Percentiles rank a stretch among this genome's conserved stretches.
phyloP scores from a whole-genome alignment of 2,329 filamentous ascomycete species.

The Aulographum hederae region DNA sequence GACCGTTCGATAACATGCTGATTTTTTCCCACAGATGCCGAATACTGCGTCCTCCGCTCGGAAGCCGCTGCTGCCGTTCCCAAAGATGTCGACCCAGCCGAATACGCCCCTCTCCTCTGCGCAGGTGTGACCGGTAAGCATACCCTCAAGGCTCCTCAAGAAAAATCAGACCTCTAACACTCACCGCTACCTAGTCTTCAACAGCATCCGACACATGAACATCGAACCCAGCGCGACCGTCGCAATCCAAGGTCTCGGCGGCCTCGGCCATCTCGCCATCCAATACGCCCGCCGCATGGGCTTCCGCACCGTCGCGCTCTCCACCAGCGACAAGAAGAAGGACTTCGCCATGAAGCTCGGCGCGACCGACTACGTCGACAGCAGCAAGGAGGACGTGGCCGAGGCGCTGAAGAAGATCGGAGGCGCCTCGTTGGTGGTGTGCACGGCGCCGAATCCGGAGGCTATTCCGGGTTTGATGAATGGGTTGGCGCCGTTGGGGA shows the following conservation, averaged over 20 bases:
- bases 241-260: constrained; percentile 34
- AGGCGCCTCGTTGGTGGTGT: constrained; percentile 41
- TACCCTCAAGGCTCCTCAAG: constrained; percentile 12
- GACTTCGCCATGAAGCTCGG: constrained; percentile 35
- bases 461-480: constrained; percentile 33
- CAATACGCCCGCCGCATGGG: constrained; percentile 35
- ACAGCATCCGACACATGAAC: constrained; percentile 29
- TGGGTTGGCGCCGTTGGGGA: constrained; percentile 37
- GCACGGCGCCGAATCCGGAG: constrained; percentile 43
- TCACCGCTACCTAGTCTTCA: no score
- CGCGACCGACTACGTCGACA: constrained; percentile 37
- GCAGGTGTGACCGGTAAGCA: constrained; percentile 7
- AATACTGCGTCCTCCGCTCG: constrained; percentile 41
- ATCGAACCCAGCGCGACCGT: constrained; percentile 26
- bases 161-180: not conserved
- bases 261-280: constrained; percentile 33
- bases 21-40: constrained; percentile 20
- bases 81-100: constrained; percentile 24
- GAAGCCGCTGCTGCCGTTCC: constrained; percentile 41
- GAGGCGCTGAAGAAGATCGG: constrained; percentile 37
- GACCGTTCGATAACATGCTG: not conserved
- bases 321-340: constrained; percentile 30
- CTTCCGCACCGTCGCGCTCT: constrained; percentile 32
- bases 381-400: constrained; percentile 30
- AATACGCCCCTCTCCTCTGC: constrained; percentile 28